phyloP scores from a whole-genome alignment of 2,329 filamentous ascomycete genomes.

The Cryoendolithus antarcticus region DNA sequence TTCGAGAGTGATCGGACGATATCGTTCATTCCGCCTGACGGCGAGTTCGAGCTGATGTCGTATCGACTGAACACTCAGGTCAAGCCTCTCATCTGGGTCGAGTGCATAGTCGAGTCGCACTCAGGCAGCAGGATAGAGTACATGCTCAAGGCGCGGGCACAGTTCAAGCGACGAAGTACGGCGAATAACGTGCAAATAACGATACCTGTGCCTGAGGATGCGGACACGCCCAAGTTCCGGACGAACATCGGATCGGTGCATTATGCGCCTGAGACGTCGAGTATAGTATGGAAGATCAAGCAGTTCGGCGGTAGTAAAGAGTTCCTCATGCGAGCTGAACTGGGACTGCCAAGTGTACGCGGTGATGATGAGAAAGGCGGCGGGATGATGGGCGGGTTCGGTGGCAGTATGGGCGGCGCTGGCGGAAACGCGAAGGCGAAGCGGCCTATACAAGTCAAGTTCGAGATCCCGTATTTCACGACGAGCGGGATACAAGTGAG shows the following conservation, averaged over 20 bases:
- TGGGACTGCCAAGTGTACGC: constrained; percentile 84
- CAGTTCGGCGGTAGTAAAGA: constrained; percentile 98
- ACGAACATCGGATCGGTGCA: constrained; percentile 96
- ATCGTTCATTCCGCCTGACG: constrained; percentile 95
- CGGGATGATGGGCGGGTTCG: constrained; percentile 95
- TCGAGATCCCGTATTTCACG: constrained; percentile 99
- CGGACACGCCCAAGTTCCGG: constrained; percentile 87
- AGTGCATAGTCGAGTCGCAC: constrained; percentile 93
- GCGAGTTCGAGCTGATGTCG: constrained; percentile 98
- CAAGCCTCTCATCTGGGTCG: constrained; percentile 97
- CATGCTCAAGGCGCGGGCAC: constrained; percentile 91
- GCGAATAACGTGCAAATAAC: constrained; percentile 98
- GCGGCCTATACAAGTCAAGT: constrained; percentile 96
- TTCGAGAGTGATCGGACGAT: constrained; percentile 99
- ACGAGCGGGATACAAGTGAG: constrained; percentile 96
- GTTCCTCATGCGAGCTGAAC: constrained; percentile 94
- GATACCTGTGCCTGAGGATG: constrained; percentile 93
- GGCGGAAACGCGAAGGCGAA: constrained; percentile 85
- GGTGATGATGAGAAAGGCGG: constrained; percentile 92
- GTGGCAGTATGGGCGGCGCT: constrained; percentile 89
- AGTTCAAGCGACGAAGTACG: constrained; percentile 95
- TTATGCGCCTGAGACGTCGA: constrained; percentile 92
- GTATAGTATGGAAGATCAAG: constrained; percentile 99
- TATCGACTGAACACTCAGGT: constrained; percentile 99
- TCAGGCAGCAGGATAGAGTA: constrained; percentile 94